Evolutionary conservation across 108 stramenopile species (phyloP).

Genomic region (Cylindrotheca closterium): DNA sequence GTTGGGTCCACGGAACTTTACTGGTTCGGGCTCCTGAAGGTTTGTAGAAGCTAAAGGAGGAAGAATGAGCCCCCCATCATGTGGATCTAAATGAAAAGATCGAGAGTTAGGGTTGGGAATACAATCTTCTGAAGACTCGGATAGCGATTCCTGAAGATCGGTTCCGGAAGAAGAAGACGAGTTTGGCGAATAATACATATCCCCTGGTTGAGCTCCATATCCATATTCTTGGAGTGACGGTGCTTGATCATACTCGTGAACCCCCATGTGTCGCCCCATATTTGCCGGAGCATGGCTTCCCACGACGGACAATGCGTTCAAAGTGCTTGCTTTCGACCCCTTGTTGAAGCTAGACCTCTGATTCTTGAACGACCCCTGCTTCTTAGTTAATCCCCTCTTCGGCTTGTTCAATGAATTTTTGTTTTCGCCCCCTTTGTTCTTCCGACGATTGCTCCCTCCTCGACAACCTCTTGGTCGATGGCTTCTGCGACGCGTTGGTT

Average conservation of each 20-base stretch:
- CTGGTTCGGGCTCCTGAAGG: not conserved
- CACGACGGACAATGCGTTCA: no score
- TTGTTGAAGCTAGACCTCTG: not conserved
- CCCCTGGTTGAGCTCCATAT: not conserved
- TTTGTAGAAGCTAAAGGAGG: slow-evolving; percentile 25
- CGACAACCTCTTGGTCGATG: slow-evolving; percentile 39
- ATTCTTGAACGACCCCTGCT: not conserved
- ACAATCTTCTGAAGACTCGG: slow-evolving; percentile 24
- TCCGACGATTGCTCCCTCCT: slow-evolving; percentile 35
- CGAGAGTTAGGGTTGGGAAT: not conserved
- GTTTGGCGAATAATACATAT: slow-evolving; percentile 1
- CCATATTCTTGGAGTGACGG: not conserved
- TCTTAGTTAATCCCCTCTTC: slow-evolving; percentile 1
- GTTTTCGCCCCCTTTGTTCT: slow-evolving; percentile 15
- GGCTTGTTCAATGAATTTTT: slow-evolving; percentile 9
- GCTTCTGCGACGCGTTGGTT: slow-evolving; percentile 24
- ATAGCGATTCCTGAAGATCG: slow-evolving; percentile 26
- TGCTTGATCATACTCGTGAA: no score
- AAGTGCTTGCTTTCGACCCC: no score
- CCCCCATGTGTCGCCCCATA: no score
- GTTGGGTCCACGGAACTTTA: slow-evolving; percentile 26
- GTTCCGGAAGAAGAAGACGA: no score
- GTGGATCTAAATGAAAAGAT: not conserved
- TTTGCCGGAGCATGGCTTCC: no score
- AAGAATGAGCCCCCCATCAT: slow-evolving; percentile 13